phyloP scores from a whole-genome alignment of 805 yeast species.

The Lipomyces lipofer region DNA sequence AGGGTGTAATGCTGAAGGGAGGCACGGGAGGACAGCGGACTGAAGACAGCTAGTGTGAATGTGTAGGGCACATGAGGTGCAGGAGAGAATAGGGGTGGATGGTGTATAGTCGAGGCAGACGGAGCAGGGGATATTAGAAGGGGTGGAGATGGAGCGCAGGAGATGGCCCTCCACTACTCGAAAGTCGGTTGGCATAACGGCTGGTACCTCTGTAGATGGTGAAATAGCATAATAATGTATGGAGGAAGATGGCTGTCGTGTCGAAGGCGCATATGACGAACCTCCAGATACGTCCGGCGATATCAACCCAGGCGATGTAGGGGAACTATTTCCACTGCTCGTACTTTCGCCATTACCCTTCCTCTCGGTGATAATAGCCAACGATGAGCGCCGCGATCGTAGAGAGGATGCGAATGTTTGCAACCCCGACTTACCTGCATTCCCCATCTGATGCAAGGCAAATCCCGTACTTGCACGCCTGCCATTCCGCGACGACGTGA shows the following conservation, averaged over 20 bases:
- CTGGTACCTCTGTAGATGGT: neutral
- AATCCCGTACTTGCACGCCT: neutral
- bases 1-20: constrained; percentile 26
- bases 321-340: neutral
- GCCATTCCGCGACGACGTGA: neutral
- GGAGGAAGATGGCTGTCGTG: neutral
- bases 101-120: constrained; percentile 2
- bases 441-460: neutral
- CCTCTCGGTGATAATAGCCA: neutral
- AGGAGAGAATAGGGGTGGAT: constrained; percentile 1
- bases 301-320: neutral
- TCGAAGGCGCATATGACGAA: too few relatives aligned
- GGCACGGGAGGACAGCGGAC: constrained; percentile 21
- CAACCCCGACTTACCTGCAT: neutral
- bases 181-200: neutral
- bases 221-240: neutral
- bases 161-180: constrained; percentile 18
- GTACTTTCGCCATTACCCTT: neutral
- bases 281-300: too few relatives aligned
- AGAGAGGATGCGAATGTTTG: constrained; percentile 3
- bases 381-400: neutral
- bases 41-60: constrained; percentile 13
- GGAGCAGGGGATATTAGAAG: constrained; percentile 4
- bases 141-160: constrained; percentile 1
- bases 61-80: constrained; percentile 8